Base-by-base conservation (phyloP, 352 stramenopile species). In the Globisporangium nunn region DNA sequence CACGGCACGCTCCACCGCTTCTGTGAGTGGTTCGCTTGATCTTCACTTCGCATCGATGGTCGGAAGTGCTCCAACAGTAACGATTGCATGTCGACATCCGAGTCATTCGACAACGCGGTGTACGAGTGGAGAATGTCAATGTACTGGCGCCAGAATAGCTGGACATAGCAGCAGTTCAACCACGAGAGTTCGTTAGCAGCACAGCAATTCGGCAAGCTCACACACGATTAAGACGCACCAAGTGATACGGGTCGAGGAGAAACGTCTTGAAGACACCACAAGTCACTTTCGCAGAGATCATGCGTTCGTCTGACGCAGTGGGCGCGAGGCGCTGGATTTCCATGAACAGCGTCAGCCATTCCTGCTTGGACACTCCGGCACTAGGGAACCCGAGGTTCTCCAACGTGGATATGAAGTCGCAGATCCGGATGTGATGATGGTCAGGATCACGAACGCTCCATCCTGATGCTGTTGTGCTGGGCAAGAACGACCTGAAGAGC, bases 211-310 rank as follows among this genome's bases (percentile, higher is more conserved):
- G 30, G 3, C 11, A 1, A 15, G 15, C n/a, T 15, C 18, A 33
- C 28, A 41, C 14, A 53, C 5, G 14, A 12, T 5, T n/a, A 18
- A 6, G 31, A 47, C 59, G 49, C 66, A 76, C 72, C 70, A 67
- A 50, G 46, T 81, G 72, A 43, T 78, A 71, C 0, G 70, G 72
- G 5, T 81, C 70, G 10, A 81, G n/a, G 17, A 81, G 35, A 44
- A 74, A 66, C 5, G 55, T 68, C 30, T 70, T 64, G 53, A 81
- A 70, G 29, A 59, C 63, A 3, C 15, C 31, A 6, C 17, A 52
- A 12, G 44, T 30, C 2, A 52, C 31, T 17, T 6, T 17, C 14
- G 6, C 15, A 2, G n/a, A 35, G 12, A 28, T 17, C 12, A 33
- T 4, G 6, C 15, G 35, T 4, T 15, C 2, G 10, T 12, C 14